These are phyloP conservation scores for Ustilago tritici DNA, from an alignment of 1,284 basidiomycete genomes.

Conservation along the genomic window DNA sequence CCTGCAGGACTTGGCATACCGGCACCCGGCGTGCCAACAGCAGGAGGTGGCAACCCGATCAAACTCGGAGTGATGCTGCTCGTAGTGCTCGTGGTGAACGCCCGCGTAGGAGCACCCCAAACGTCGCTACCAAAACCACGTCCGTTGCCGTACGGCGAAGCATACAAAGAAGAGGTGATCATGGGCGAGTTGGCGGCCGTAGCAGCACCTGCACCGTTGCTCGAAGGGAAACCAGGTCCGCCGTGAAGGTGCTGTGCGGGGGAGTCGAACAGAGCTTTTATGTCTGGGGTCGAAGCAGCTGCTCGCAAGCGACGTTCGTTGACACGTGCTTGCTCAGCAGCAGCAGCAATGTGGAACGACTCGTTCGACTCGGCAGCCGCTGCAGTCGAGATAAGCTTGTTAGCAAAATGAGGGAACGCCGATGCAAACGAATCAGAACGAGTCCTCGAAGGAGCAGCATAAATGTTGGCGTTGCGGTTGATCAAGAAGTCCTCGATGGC, in stretches of 20 bases:
- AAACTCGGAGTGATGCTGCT: constrained; percentile 45
- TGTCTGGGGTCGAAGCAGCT: constrained; percentile 89
- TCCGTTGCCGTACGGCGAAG: constrained; percentile 60
- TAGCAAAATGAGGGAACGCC: constrained; percentile 96
- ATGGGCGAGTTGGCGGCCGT: constrained; percentile 56
- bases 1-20: constrained; percentile 31
- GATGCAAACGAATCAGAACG: constrained; percentile 91
- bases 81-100: constrained; percentile 39
- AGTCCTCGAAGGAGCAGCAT: constrained; percentile 68
- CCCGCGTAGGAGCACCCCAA: constrained; percentile 63
- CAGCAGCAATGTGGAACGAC: constrained; percentile 52
- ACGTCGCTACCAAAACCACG: constrained; percentile 61
- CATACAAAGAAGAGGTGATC: constrained; percentile 60
- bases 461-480: constrained; percentile 77
- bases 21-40: constrained; percentile 26
- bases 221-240: constrained; percentile 66
- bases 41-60: constrained; percentile 39
- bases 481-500: constrained; percentile 91
- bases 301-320: constrained; percentile 82
- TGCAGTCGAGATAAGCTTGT: constrained; percentile 77
- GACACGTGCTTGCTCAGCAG: constrained; percentile 71
- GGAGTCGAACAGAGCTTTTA: constrained; percentile 88
- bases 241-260: constrained; percentile 69
- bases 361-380: constrained; percentile 57
- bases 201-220: constrained; percentile 32